A percentile compares a stretch with the other conserved stretches of the same genome.
phyloP scores from a whole-genome alignment of 169 alveolate genomes.

The Plasmodium vivax region DNA sequence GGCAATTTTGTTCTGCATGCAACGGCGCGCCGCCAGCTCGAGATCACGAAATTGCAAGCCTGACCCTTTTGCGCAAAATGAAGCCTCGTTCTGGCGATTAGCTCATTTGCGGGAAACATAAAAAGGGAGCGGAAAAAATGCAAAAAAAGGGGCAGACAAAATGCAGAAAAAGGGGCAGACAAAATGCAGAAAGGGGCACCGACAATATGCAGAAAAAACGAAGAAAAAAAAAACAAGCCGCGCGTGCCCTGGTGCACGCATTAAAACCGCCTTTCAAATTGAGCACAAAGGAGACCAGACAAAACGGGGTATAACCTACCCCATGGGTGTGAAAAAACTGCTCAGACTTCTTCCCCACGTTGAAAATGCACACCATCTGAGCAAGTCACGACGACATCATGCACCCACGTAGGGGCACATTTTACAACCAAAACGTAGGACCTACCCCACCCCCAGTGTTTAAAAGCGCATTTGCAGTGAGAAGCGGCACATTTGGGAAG shows the following conservation, averaged over 20 bases:
- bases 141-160: background rate
- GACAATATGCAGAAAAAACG: background rate
- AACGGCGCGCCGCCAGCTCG: background rate
- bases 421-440: background rate
- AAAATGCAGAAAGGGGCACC: background rate
- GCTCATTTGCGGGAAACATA: background rate
- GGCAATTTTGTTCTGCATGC: slow-evolving; percentile 72
- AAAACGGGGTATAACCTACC: background rate
- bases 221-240: background rate
- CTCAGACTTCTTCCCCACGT: background rate
- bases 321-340: background rate
- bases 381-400: background rate
- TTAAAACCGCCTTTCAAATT: background rate
- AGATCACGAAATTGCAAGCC: slow-evolving; percentile 3
- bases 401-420: background rate
- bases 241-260: background rate
- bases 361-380: background rate
- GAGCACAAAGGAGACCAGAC: background rate
- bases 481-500: no score
- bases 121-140: background rate
- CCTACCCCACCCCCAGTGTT: no score
- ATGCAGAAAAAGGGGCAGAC: background rate
- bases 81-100: background rate
- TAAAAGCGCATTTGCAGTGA: no score
- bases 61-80: background rate